These are phyloP conservation scores for Pestalotiopsis sp. DNA, from an alignment of 2,329 filamentous ascomycete species.

Conservation along the genomic window DNA sequence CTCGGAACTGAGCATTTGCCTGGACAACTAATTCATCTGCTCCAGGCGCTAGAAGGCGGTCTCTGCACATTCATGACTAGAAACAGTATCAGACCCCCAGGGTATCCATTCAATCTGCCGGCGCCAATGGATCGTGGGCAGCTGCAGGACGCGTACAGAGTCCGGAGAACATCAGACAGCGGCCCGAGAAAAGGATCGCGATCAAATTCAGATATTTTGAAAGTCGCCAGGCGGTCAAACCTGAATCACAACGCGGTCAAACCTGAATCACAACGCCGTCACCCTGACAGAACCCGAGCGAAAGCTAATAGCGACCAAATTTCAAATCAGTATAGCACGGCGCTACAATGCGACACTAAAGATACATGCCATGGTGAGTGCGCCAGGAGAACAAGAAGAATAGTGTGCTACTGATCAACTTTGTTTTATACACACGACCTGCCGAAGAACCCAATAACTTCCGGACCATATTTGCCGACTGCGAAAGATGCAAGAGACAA, in stretches of 20 bases:
- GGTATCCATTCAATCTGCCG: too few species aligned
- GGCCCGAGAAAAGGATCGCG: background rate
- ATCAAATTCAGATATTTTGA: background rate
- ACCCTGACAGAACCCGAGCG: background rate
- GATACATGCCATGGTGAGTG: background rate
- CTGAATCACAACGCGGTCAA: background rate
- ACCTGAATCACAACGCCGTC: background rate
- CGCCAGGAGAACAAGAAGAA: background rate
- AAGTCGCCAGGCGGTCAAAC: background rate
- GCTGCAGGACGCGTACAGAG: too few species aligned
- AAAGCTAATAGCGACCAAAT: background rate
- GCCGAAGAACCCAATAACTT: background rate
- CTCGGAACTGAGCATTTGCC: too few species aligned
- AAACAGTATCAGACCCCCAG: too few species aligned
- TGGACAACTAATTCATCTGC: too few species aligned
- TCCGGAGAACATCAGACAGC: background rate
- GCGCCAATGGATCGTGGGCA: too few species aligned
- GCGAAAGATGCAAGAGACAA: background rate
- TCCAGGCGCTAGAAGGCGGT: too few species aligned
- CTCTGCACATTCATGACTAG: too few species aligned
- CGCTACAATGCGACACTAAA: background rate
- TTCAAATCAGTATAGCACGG: background rate
- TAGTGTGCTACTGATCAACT: background rate
- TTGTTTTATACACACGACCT: background rate
- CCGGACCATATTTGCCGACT: background rate